phyloP scores from a whole-genome alignment of 768 basidiomycete genomes.

The Lentinus tigrinus region DNA sequence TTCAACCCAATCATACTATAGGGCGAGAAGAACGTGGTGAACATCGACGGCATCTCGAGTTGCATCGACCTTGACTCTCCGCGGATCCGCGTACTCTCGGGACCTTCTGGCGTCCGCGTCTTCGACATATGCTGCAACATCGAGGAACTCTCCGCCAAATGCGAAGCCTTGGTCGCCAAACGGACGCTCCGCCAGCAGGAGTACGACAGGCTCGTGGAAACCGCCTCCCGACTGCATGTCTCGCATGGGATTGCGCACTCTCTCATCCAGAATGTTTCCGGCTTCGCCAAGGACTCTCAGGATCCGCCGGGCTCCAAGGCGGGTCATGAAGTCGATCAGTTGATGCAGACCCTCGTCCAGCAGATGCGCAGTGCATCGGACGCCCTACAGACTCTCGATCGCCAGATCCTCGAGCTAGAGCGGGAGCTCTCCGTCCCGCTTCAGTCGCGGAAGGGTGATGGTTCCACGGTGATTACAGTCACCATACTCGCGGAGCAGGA shows the following conservation, averaged over 20 bases:
- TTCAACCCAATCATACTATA: slow-evolving; percentile 24
- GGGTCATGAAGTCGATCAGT: slow-evolving; percentile 40
- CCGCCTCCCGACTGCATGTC: too few relatives aligned
- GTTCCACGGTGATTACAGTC: not conserved
- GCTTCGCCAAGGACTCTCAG: slow-evolving; percentile 39
- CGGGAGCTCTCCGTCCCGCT: not conserved
- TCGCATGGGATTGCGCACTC: too few relatives aligned
- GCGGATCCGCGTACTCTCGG: slow-evolving; percentile 46
- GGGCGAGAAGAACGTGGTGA: slow-evolving; percentile 53
- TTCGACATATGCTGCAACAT: slow-evolving; percentile 54
- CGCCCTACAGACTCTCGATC: slow-evolving; percentile 35
- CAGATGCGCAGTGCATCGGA: slow-evolving; percentile 36
- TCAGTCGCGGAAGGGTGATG: slow-evolving; percentile 2
- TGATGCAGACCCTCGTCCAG: slow-evolving; percentile 42
- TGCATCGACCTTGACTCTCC: slow-evolving; percentile 51
- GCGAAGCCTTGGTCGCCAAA: not conserved
- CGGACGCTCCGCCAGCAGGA: slow-evolving; percentile 21
- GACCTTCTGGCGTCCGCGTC: slow-evolving; percentile 43
- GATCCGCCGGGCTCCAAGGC: slow-evolving; percentile 39
- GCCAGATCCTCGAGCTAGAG: slow-evolving; percentile 36
- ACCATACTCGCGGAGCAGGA: slow-evolving; percentile 3
- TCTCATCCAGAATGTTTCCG: too few relatives aligned
- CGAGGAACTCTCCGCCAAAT: not conserved
- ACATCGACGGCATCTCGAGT: slow-evolving; percentile 47
- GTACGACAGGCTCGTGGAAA: not conserved